Evolutionary conservation across 2,329 filamentous ascomycete genomes (phyloP), one percentile per base, ranked within the genome.

Genomic region (Paracamarosporium sp.): DNA sequence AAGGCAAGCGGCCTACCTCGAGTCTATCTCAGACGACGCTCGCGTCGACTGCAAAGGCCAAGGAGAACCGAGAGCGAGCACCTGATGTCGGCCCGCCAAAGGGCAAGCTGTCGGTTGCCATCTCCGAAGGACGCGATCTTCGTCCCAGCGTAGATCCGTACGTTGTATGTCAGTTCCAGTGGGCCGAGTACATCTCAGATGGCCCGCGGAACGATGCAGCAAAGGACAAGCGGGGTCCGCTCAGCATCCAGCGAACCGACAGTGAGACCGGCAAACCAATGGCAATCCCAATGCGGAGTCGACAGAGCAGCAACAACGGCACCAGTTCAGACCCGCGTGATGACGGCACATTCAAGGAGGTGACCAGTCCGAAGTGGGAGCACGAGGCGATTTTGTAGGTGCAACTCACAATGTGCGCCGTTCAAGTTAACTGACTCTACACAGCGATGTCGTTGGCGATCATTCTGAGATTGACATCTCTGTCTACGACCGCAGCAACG

Each of bases 231-330:
- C 65, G 68, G 20, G 77, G 70, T 50, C 77, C 79, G 20, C 79
- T 83, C 53, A 76, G 81, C 24, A 84, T 83, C 70, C 86, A 83
- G 68, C 85, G 90, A 56, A 88, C 90, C 61, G 90, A 89, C 56
- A 95, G 91, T 72, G 92, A 96, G 67, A 90, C 89, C 28, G 91
- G 93, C 27, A 86, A 90, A 51, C 86, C 93, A 15, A 94, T 97
- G 88, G 92, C 93, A 30, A 98, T 99, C 64, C 95, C 95, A 1
- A 97, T 98, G 92, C 89, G 90, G 70, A 98, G 93, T 76, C 89
- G 95, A 54, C 95, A 98, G 75, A 98, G 94, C 79, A 98, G 94
- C 80, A 93, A 94, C 79, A 97, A 93, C 55, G 96, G 94, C 90
- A 63, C 84, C 86, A 96, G 66, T 68, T 82, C 81, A 60, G 81